Evolutionary conservation across 306 rosid genomes (phyloP), one percentile per base, ranked within the genome.

Genomic region (Acmispon strigosus): DNA sequence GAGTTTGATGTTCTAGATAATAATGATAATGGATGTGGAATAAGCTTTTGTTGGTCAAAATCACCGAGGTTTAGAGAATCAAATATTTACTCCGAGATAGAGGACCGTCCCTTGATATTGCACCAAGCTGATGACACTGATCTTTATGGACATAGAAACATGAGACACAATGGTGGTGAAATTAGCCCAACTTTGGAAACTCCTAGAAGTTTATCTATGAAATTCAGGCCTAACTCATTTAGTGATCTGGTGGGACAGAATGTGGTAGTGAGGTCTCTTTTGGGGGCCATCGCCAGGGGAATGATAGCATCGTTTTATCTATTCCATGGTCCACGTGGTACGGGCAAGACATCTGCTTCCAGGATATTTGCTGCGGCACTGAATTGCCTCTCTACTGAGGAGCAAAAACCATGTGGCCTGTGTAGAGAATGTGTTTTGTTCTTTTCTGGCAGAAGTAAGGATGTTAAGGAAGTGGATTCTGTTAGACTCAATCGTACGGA

Each of bases 311-410:
- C 98, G 1, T 81, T 92, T 81, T 92, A 89, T 81, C 80, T 92
- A 62, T 92, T 92, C 61, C 82, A 92, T 50, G 98, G 98, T 58
- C 94, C 94, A 0, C 87, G 91, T 9, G 98, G 98, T 15, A 89
- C 98, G 0, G 98, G 98, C 63, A 92, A 92, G 82, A 92, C 96
- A 52, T 89, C 92, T 13, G 89, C 94, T 12, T 79, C 96, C 3
- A 87, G 90, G 70, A 84, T 89, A 61, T 92, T 92, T 80, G 94
- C 96, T 59, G 93, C 92, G 8, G 94, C 98, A 9, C 73, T 92
- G 66, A 89, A 92, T 87, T 92, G 98, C 47, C 85, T 84, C 67
- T 78, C 91, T 19, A 17, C 42, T 22, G 80, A 78, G 78, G 85
- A 76, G 69, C 74, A 81, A 72, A 81, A 80, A 80, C 98, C 98